Evolutionary conservation across 768 basidiomycete species (phyloP).

Genomic region (Trametes elegans): DNA sequence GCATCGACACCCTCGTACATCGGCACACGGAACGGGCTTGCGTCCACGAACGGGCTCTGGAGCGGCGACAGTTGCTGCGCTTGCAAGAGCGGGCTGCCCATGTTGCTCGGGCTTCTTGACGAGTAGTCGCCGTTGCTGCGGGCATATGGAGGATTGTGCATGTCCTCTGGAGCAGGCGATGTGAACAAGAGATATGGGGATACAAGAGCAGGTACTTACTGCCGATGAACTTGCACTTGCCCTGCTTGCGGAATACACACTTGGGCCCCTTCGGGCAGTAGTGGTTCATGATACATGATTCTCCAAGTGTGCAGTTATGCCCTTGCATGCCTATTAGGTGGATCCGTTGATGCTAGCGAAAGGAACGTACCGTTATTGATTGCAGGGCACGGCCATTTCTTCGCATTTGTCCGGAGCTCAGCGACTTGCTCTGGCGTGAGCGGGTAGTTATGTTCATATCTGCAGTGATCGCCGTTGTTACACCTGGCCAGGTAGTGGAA

Average conservation of each 20-base stretch:
- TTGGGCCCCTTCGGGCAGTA: constrained; percentile 36
- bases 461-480: constrained; percentile 32
- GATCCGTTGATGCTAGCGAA: background rate
- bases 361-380: constrained; percentile 28
- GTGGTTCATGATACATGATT: constrained; percentile 36
- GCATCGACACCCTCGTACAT: constrained; percentile 17
- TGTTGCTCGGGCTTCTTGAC: constrained; percentile 1
- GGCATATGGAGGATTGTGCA: constrained; percentile 7
- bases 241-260: constrained; percentile 33
- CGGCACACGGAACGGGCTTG: constrained; percentile 13
- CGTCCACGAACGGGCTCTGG: constrained; percentile 4
- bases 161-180: constrained; percentile 1
- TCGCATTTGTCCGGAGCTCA: constrained; percentile 32
- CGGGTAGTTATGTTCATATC: constrained; percentile 35
- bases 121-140: background rate
- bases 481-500: constrained; percentile 35
- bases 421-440: constrained; percentile 29
- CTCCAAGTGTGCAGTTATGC: constrained; percentile 28
- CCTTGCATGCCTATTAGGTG: no score
- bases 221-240: constrained; percentile 34
- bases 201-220: constrained; percentile 21
- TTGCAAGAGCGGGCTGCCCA: constrained; percentile 8
- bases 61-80: constrained; percentile 17
- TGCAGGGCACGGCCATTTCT: constrained; percentile 35
- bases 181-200: background rate